Conservation (phyloP, 371 early-diverging fungal species). For the Zopfochytrium polystomum region DNA sequence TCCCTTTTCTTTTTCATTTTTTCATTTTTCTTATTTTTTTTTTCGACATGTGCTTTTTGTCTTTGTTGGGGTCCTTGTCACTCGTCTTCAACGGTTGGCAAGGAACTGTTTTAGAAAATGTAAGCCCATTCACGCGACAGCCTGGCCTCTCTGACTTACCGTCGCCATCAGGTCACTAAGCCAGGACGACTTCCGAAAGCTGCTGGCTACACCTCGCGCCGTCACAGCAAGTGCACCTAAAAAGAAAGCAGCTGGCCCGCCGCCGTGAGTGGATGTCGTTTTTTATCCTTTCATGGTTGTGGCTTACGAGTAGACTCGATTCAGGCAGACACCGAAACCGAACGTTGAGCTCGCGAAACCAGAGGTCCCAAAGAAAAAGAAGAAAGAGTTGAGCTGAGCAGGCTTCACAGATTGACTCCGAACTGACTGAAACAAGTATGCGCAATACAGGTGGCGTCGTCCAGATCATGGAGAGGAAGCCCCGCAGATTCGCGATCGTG, state of each 20-base stretch:
- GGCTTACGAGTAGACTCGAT: too few relatives aligned
- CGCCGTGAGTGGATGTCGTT: too few relatives aligned
- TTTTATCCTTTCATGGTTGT: too few relatives aligned
- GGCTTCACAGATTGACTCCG: background rate
- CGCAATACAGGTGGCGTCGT: slow-evolving; percentile 6
- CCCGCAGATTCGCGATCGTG: slow-evolving; percentile 74
- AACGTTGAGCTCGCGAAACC: slow-evolving; percentile 52
- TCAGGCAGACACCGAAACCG: background rate
- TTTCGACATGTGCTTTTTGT: too few relatives aligned
- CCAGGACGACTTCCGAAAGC: slow-evolving; percentile 77
- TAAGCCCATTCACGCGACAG: too few relatives aligned
- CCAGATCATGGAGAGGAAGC: slow-evolving; percentile 8
- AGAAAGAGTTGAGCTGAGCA: slow-evolving; percentile 32
- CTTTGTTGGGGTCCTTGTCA: too few relatives aligned
- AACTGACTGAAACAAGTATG: slow-evolving; percentile 8
- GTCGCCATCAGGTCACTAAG: too few relatives aligned
- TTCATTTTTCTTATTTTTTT: too few relatives aligned
- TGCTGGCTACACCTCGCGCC: slow-evolving; percentile 73
- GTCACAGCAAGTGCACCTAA: slow-evolving; percentile 49
- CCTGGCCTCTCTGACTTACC: too few relatives aligned
- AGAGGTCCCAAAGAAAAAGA: slow-evolving; percentile 42
- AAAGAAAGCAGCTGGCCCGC: slow-evolving; percentile 40
- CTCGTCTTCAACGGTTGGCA: too few relatives aligned
- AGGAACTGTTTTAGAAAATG: too few relatives aligned
- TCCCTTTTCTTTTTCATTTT: too few relatives aligned